Conservation (phyloP, 1,284 basidiomycete genomes). For the Microbotryum violaceum region DNA sequence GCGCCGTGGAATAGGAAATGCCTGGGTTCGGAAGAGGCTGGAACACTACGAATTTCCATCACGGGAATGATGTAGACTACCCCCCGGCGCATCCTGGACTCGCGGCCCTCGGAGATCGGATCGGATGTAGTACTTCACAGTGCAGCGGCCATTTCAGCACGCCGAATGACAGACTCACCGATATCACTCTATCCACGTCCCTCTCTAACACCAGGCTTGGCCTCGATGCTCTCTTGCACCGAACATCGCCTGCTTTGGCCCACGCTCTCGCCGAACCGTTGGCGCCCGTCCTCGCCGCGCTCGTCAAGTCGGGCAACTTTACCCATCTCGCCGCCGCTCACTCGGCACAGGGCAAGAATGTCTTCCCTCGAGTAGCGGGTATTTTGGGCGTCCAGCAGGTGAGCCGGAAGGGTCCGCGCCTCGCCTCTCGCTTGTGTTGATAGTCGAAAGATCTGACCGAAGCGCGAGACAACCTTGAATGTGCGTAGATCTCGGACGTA, state of each 20-base stretch:
- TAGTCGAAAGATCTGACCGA: neutral
- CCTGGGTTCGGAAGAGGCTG: too few species aligned
- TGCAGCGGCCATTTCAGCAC: neutral
- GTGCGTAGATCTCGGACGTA: conserved; percentile 70
- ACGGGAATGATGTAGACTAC: too few species aligned
- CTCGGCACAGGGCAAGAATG: conserved; percentile 62
- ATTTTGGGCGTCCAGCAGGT: conserved; percentile 57
- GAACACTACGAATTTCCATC: too few species aligned
- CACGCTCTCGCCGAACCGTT: conserved; percentile 46
- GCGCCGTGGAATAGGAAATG: too few species aligned
- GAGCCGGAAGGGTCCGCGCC: neutral
- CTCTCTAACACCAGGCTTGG: conserved; percentile 33
- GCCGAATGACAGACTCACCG: neutral
- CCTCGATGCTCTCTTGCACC: conserved; percentile 45
- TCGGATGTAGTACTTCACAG: neutral
- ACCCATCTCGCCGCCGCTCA: conserved; percentile 85
- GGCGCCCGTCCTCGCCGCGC: conserved; percentile 48
- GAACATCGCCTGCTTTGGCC: conserved; percentile 42
- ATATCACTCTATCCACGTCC: neutral
- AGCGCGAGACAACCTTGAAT: too few species aligned
- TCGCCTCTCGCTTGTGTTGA: neutral
- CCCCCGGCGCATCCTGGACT: too few species aligned
- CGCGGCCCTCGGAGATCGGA: too few species aligned
- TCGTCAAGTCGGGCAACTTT: conserved; percentile 48
- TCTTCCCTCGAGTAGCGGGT: conserved; percentile 80